Base-by-base conservation (phyloP, 148 eudicot genomes). In the Limonium bicolor region DNA sequence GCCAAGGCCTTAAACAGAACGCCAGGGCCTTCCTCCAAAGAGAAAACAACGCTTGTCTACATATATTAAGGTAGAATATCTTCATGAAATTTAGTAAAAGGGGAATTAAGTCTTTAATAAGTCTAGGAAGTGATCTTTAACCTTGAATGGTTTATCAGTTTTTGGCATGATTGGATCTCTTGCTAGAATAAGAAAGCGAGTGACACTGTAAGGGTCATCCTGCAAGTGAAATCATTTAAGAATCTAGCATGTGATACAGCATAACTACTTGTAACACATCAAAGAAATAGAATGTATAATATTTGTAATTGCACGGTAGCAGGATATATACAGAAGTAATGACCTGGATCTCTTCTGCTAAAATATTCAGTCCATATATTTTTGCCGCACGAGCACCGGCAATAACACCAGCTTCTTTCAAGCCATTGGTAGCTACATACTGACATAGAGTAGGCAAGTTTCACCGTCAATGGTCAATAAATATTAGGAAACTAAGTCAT, bases 261-360 rank as follows among this genome's bases (percentile, higher is more conserved):
- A 41, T 17, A 8, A 29, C 11, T 41, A 41, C 19, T 28, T 10
- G 11, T 53, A 21, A 34, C 6, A 11, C 13, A 15, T 24, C 21
- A 41, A 48, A 41, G 41, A 41, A 29, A 1, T 20, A 12, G 24
- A 9, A 25, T 19, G 20, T 35, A 31, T 12, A 23, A 49, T 20
- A 31, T 17, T 25, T 4, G 1, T 11, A 23, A 13, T 17, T n/a
- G n/a, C n/a, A n/a, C n/a, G 27, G 4, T n/a, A 9, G 18, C 14
- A 40, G 14, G 39, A 33, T n/a, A 33, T 20, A 30, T 9, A 43
- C 29, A 46, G 44, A 27, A 8, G 3, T 2, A 27, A 46, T 32
- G 17, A 73, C 79, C 79, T 73, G 79, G 53, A 73, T 73, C 46
- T 64, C 65, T 54, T 59, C 66, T 17, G 71, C 79, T 36, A 73